Evolutionary conservation across 208 protist genomes (phyloP), one percentile per base, ranked within the genome.

Genomic region (Trypanosoma grayi): DNA sequence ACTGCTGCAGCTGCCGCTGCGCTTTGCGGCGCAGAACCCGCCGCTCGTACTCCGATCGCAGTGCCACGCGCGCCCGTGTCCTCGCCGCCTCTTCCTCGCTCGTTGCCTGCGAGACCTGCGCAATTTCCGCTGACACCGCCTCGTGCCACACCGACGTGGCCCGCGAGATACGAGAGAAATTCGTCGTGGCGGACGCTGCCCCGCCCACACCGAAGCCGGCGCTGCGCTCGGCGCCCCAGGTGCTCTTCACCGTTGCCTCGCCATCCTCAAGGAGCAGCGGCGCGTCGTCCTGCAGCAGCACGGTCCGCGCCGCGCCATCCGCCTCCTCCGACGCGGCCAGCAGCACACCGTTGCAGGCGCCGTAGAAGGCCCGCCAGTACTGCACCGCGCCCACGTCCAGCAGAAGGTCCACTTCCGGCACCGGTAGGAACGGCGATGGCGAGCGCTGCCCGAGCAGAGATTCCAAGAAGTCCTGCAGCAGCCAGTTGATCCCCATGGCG

Each of bases 311-410:
- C n/a, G n/a, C n/a, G n/a, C n/a, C n/a, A 5, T 71, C 28, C 27
- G 28, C 52, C n/a, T 73, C 63, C 47, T 77, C 69, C 14, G 70
- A 43, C 25, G 58, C 64, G 3, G 79, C 51, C 5, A 91, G 66
- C 34, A 91, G 67, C 40, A 86, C 60, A 25, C 64, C 54, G 25
- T 83, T 85, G 53, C 84, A 91, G 13, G 66, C 66, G 4, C 61
- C 60, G 57, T 90, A 88, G 60, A 81, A 83, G 51, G 48, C 51
- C 31, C 74, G 51, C 85, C 85, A 92, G 58, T 81, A 81, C 9
- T 57, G 39, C 0, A 87, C 37, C 2, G 55, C 43, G 14, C 79
- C 79, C 25, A 69, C 56, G 11, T 58, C 45, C 7, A 54, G 45
- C 27, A 87, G 40, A 33, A 79, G 54, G 63, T 85, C 71, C 46